Conservation (phyloP, 768 basidiomycete species). For the Sporobolomyces roseus region DNA sequence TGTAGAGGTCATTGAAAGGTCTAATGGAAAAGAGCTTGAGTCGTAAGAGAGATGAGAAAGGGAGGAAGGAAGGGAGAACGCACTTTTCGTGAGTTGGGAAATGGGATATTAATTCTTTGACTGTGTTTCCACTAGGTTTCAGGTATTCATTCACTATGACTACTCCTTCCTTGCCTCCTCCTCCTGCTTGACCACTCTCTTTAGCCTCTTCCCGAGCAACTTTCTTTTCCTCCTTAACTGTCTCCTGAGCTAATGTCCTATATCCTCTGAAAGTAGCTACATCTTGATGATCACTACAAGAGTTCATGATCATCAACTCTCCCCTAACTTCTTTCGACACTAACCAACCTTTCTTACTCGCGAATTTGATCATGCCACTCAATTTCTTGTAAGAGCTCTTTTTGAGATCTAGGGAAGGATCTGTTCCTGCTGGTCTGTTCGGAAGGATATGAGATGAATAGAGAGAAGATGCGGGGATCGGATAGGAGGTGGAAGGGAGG, state of each 20-base stretch:
- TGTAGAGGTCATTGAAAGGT: slow-evolving; percentile 25
- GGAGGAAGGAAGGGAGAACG: no score
- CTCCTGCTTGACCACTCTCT: not conserved
- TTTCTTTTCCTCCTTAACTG: not conserved
- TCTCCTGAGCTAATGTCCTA: not conserved
- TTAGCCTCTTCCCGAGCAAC: not conserved
- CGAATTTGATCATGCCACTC: slow-evolving; percentile 23
- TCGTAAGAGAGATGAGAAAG: no score
- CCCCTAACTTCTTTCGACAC: slow-evolving; percentile 33
- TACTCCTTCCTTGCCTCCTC: not conserved
- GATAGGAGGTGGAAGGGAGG: slow-evolving; percentile 15
- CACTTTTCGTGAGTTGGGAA: not conserved
- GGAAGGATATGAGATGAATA: slow-evolving; percentile 32
- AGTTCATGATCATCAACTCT: slow-evolving; percentile 24
- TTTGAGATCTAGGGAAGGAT: slow-evolving; percentile 23
- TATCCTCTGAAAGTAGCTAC: not conserved
- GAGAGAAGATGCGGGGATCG: slow-evolving; percentile 34
- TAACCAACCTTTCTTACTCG: not conserved
- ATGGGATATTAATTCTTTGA: not conserved
- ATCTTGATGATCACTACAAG: slow-evolving; percentile 22
- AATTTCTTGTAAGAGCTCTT: slow-evolving; percentile 31
- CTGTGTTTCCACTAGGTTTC: slow-evolving; percentile 10
- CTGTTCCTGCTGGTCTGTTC: slow-evolving; percentile 19
- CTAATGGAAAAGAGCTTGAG: no score
- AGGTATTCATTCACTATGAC: slow-evolving; percentile 24